Conservation (phyloP, 164 flowering plant genomes). For the Macadamia tetraphylla region DNA sequence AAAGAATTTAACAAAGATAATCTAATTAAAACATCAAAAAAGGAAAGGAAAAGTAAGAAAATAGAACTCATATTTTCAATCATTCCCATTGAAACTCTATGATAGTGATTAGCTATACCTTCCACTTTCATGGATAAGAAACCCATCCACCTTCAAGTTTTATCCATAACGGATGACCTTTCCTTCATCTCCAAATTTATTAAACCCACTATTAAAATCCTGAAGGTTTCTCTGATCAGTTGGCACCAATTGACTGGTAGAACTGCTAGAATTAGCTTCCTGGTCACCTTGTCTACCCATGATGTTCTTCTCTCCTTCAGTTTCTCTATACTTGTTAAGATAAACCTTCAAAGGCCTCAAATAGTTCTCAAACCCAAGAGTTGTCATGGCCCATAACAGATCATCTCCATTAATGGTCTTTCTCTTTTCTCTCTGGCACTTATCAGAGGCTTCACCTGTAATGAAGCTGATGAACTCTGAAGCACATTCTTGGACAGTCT, state of each 20-base stretch:
- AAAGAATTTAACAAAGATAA: too few species aligned
- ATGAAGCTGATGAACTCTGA: conserved; percentile 53
- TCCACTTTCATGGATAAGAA: conserved; percentile 13
- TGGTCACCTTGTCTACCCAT: conserved; percentile 24
- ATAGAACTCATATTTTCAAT: neutral
- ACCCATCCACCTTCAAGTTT: conserved; percentile 1
- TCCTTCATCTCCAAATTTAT: conserved; percentile 8
- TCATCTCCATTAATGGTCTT: conserved; percentile 43
- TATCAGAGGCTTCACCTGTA: conserved; percentile 46
- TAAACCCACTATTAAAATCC: conserved; percentile 16
- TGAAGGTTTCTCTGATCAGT: neutral
- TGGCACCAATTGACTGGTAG: neutral
- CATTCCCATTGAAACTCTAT: conserved; percentile 18
- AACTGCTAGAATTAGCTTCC: neutral
- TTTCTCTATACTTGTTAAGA: conserved; percentile 35
- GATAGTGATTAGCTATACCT: conserved; percentile 16
- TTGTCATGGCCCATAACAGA: conserved; percentile 46
- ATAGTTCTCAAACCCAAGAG: conserved; percentile 43
- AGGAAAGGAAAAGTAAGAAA: neutral
- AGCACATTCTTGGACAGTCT: conserved; percentile 45
- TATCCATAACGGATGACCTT: conserved; percentile 7
- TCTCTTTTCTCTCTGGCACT: conserved; percentile 42
- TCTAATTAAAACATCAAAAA: neutral
- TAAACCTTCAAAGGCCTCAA: conserved; percentile 32
- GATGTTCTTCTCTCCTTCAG: conserved; percentile 32